Evolutionary conservation across 441 rosid species (phyloP).

Genomic region (Corymbia calophylla): DNA sequence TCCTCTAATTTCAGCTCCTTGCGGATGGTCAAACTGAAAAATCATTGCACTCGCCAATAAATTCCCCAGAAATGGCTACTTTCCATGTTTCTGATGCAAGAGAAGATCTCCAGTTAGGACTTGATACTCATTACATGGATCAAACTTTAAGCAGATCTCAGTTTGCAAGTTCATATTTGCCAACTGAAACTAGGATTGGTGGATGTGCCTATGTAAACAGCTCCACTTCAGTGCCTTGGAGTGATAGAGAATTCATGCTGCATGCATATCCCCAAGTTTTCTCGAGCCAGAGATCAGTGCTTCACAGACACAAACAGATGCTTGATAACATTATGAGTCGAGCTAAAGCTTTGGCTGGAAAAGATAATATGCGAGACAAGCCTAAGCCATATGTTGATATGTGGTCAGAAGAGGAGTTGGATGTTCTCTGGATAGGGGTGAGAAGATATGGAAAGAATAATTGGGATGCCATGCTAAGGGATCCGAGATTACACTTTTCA

Average conservation of each 20-base stretch:
- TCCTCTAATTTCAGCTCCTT: constrained; percentile 26
- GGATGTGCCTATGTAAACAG: constrained; percentile 4
- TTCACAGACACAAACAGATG: constrained; percentile 29
- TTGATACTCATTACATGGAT: constrained; percentile 1
- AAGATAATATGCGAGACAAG: constrained; percentile 16
- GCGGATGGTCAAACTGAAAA: constrained; percentile 17
- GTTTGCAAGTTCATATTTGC: constrained; percentile 21
- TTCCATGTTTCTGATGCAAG: constrained; percentile 9
- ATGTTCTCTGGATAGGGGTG: constrained; percentile 29
- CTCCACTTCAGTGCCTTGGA: not conserved
- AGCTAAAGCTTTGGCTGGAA: constrained; percentile 17
- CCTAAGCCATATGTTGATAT: constrained; percentile 4
- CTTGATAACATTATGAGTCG: constrained; percentile 26
- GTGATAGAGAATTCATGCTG: constrained; percentile 11
- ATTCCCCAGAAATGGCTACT: constrained; percentile 6
- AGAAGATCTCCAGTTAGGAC: constrained; percentile 8
- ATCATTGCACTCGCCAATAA: not conserved
- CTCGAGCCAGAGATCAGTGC: constrained; percentile 11
- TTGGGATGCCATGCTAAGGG: constrained; percentile 25
- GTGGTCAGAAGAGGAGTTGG: constrained; percentile 31
- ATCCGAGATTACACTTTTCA: constrained; percentile 17
- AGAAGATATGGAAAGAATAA: constrained; percentile 25
- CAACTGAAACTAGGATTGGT: constrained; percentile 9
- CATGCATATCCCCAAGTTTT: constrained; percentile 13
- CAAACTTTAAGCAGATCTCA: constrained; percentile 15